Evolutionary conservation across 257 asterid genomes (phyloP).

Genomic region (Petrea volubilis): DNA sequence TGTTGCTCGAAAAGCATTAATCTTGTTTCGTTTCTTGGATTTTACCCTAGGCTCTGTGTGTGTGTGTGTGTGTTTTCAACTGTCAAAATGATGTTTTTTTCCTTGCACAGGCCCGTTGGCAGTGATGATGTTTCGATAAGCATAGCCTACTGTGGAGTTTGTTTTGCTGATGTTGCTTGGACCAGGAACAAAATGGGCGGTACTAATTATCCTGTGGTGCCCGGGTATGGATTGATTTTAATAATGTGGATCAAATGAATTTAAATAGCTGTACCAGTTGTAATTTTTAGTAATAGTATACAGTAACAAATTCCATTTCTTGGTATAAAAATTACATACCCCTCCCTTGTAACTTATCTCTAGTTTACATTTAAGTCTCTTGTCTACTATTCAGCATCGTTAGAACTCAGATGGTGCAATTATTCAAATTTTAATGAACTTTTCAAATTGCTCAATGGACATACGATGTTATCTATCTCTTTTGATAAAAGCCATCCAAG

Average conservation of each 20-base stretch:
- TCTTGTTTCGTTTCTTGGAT: not conserved
- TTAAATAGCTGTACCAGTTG: not conserved
- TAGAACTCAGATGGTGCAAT: too few species aligned
- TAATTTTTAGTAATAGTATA: not conserved
- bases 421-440: too few species aligned
- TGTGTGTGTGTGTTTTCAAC: not conserved
- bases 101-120: slow-evolving; percentile 61
- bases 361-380: too few species aligned
- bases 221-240: slow-evolving; percentile 62
- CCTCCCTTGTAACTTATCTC: too few species aligned
- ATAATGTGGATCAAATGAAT: not conserved
- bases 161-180: slow-evolving; percentile 89
- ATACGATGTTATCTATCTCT: too few species aligned
- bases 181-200: slow-evolving; percentile 54
- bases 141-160: slow-evolving; percentile 76
- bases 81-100: not conserved
- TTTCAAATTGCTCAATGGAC: too few species aligned
- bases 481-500: too few species aligned
- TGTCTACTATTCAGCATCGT: too few species aligned
- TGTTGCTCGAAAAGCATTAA: not conserved
- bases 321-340: too few species aligned
- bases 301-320: too few species aligned
- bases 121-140: slow-evolving; percentile 65
- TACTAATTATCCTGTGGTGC: slow-evolving; percentile 86
- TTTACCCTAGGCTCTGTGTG: not conserved